A percentile compares a stretch with the other conserved stretches of the same genome.
These are phyloP conservation scores for Collybia nuda DNA, from an alignment of 768 basidiomycete genomes.

Conservation along the genomic window DNA sequence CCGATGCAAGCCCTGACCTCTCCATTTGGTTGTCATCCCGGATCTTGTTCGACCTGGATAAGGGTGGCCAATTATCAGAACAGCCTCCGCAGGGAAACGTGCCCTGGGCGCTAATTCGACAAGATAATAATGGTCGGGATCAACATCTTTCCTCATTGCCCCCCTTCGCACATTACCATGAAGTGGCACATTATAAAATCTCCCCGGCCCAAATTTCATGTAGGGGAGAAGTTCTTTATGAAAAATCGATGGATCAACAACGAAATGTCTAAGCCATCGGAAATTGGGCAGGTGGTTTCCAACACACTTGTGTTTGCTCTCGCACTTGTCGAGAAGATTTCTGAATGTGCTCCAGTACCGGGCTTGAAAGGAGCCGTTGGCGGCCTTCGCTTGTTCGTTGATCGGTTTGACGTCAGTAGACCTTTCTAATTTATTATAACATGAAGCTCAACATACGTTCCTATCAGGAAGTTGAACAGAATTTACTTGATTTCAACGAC, in stretches of 20 bases:
- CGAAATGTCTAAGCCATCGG: not conserved
- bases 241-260: slow-evolving; percentile 1
- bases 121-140: too few species aligned
- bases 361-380: slow-evolving; percentile 11
- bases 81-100: too few species aligned
- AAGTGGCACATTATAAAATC: not conserved
- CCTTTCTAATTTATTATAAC: not conserved
- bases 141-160: too few species aligned
- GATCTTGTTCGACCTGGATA: too few species aligned
- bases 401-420: slow-evolving; percentile 10
- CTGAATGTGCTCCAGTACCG: slow-evolving; percentile 14
- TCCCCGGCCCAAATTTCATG: not conserved
- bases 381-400: slow-evolving; percentile 5
- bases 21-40: too few species aligned
- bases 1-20: too few species aligned
- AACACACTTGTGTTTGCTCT: slow-evolving; percentile 13
- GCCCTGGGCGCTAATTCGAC: too few species aligned
- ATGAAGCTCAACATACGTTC: not conserved
- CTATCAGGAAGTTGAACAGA: slow-evolving; percentile 10
- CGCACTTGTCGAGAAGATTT: slow-evolving; percentile 12
- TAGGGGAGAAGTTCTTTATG: not conserved
- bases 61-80: too few species aligned
- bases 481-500: slow-evolving; percentile 8
- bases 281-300: slow-evolving; percentile 5
- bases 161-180: not conserved